A percentile compares a stretch with the other conserved stretches of the same genome.
Evolutionary conservation across 352 stramenopile species (phyloP).

Genomic region (Phytopythium aichiense): DNA sequence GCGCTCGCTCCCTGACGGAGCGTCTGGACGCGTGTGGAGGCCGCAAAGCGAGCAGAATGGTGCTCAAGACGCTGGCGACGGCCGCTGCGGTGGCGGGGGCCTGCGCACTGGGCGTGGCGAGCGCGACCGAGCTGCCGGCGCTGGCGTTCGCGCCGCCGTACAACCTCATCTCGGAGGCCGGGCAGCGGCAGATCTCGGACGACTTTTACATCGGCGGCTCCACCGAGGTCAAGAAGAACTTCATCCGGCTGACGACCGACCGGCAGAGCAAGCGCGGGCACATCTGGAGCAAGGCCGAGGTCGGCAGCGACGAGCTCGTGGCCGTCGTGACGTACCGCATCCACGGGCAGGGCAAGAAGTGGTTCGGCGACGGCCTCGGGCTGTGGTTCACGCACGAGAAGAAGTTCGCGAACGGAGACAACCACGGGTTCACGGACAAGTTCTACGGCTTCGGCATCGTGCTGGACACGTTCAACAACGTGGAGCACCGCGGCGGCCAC

Average conservation of each 20-base stretch:
- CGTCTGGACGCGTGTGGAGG: not conserved
- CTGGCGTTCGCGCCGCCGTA: slow-evolving; percentile 68
- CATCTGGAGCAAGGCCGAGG: slow-evolving; percentile 52
- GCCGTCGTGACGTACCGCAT: slow-evolving; percentile 74
- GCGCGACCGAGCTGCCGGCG: slow-evolving; percentile 16
- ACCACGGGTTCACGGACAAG: slow-evolving; percentile 72
- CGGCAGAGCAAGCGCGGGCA: slow-evolving; percentile 78
- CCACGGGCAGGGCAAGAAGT: slow-evolving; percentile 68
- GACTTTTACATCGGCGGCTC: slow-evolving; percentile 46
- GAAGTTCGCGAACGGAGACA: slow-evolving; percentile 50
- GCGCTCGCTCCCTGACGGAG: not conserved
- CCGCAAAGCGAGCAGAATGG: not conserved
- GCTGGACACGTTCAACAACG: slow-evolving; percentile 78
- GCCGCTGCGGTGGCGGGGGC: slow-evolving; percentile 12
- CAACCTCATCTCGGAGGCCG: slow-evolving; percentile 44
- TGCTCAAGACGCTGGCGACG: slow-evolving; percentile 4
- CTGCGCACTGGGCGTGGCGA: slow-evolving; percentile 16
- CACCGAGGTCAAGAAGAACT: slow-evolving; percentile 79
- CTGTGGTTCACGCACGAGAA: slow-evolving; percentile 70
- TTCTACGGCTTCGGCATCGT: slow-evolving; percentile 70
- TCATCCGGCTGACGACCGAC: slow-evolving; percentile 75
- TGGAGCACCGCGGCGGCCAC: slow-evolving; percentile 71
- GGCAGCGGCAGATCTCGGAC: slow-evolving; percentile 57
- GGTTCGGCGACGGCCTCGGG: slow-evolving; percentile 75
- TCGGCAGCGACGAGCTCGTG: slow-evolving; percentile 48